A percentile compares a stretch with the other conserved stretches of the same genome.
These are phyloP conservation scores for Phaeolepiota aurea DNA, from an alignment of 768 basidiomycete genomes.

Conservation along the genomic window DNA sequence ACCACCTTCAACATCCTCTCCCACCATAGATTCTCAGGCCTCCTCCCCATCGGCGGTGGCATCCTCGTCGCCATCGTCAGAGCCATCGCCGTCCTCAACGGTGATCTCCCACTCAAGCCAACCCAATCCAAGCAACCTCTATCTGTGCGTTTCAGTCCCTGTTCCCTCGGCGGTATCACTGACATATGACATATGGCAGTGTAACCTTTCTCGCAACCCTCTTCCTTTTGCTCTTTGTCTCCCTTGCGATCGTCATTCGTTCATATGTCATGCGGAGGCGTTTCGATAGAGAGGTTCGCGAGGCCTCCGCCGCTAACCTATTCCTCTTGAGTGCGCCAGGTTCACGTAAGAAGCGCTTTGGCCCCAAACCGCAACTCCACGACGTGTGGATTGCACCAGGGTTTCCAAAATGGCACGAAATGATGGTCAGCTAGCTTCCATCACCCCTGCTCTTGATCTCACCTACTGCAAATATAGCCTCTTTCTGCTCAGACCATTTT, in stretches of 20 bases:
- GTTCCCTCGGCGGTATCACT: slow-evolving; percentile 4
- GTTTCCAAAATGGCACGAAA: slow-evolving; percentile 34
- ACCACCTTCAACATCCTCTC: background rate
- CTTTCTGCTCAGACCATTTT: slow-evolving; percentile 27
- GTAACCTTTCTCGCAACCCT: slow-evolving; percentile 71
- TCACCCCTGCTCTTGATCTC: slow-evolving; percentile 3
- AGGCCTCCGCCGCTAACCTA: slow-evolving; percentile 43
- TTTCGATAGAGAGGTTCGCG: slow-evolving; percentile 43
- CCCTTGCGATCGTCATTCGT: slow-evolving; percentile 54
- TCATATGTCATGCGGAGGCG: slow-evolving; percentile 54
- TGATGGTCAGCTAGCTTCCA: slow-evolving; percentile 30
- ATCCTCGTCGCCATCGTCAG: slow-evolving; percentile 17
- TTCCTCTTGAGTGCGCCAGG: slow-evolving; percentile 31
- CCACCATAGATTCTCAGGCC: no score
- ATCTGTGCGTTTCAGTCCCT: slow-evolving; percentile 24
- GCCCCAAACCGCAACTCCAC: slow-evolving; percentile 42
- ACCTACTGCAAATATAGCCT: slow-evolving; percentile 17
- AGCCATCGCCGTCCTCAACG: slow-evolving; percentile 12
- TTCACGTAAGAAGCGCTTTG: slow-evolving; percentile 30
- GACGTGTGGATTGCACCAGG: slow-evolving; percentile 32
- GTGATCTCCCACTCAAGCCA: slow-evolving; percentile 9
- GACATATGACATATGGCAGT: slow-evolving; percentile 20
- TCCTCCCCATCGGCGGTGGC: slow-evolving; percentile 1
- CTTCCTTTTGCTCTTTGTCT: slow-evolving; percentile 57
- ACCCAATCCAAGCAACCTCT: slow-evolving; percentile 28